These are phyloP conservation scores for Rhodotorula glutinis DNA, from an alignment of 1,284 basidiomycete species.

Conservation along the genomic window DNA sequence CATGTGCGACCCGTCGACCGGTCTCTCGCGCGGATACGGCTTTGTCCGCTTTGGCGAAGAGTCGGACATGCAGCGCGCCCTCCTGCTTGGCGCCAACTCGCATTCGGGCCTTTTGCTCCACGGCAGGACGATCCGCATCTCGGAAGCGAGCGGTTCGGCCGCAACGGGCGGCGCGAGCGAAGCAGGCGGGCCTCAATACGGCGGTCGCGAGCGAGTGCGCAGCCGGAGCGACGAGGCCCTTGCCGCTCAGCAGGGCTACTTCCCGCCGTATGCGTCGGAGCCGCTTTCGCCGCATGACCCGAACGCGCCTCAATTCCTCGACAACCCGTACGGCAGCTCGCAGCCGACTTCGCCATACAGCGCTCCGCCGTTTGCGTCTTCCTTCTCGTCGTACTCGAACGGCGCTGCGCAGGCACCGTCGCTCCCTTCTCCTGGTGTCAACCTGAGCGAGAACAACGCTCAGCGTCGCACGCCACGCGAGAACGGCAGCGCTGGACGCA, in stretches of 20 bases:
- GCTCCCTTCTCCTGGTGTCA: not conserved
- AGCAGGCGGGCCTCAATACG: not conserved
- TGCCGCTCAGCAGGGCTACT: conserved; percentile 19
- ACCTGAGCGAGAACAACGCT: not conserved
- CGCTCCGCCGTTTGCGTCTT: not conserved
- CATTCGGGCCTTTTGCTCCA: conserved; percentile 43
- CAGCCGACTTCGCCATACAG: conserved; percentile 2
- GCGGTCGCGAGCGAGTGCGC: conserved; percentile 19
- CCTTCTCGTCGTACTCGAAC: not conserved
- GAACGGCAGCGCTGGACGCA: not conserved
- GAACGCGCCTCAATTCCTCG: not conserved
- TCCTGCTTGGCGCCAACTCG: conserved; percentile 53
- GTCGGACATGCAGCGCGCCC: conserved; percentile 76
- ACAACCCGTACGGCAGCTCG: conserved; percentile 3
- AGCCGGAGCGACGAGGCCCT: conserved; percentile 14
- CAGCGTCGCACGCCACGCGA: not conserved
- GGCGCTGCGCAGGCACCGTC: not conserved
- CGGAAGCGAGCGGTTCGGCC: conserved; percentile 62
- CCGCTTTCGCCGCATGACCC: not conserved
- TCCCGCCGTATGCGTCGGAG: conserved; percentile 23
- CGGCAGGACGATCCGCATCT: conserved; percentile 45
- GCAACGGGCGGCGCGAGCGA: conserved; percentile 8
- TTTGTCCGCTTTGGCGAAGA: conserved; percentile 86
- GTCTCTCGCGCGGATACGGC: conserved; percentile 82
- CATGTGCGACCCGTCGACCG: conserved; percentile 78